phyloP scores from a whole-genome alignment of 805 yeast species.

The Candida coquimbonensis region DNA sequence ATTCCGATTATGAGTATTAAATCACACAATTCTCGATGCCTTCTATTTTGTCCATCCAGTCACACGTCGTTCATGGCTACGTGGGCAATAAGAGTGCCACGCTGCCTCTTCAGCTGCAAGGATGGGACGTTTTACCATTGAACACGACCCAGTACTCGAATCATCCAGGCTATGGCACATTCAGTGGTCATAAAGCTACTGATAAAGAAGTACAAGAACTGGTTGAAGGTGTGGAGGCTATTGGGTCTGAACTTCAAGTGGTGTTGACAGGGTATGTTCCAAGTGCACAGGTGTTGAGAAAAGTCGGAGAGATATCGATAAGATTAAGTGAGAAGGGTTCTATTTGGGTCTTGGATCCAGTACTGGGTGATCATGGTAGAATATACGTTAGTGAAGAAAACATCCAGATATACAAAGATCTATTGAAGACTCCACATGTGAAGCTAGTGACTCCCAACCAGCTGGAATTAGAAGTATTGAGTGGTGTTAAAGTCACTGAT shows the following conservation, averaged over 20 bases:
- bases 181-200: constrained; percentile 49
- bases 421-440: constrained; percentile 38
- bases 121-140: constrained; percentile 90
- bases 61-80: constrained; percentile 93
- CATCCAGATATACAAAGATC: constrained; percentile 42
- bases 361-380: constrained; percentile 83
- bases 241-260: constrained; percentile 43
- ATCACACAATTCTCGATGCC: neutral
- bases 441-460: constrained; percentile 65
- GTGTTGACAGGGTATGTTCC: constrained; percentile 80
- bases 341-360: constrained; percentile 79
- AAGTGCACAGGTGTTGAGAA: constrained; percentile 44
- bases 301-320: constrained; percentile 38
- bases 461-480: constrained; percentile 60
- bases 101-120: constrained; percentile 77
- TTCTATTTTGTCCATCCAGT: constrained; percentile 53
- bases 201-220: constrained; percentile 42
- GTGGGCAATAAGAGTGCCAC: constrained; percentile 92
- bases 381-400: constrained; percentile 63
- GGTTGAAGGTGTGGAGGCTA: constrained; percentile 46
- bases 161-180: constrained; percentile 81
- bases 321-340: constrained; percentile 16
- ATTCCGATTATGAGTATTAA: neutral
- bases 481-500: constrained; percentile 36
- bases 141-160: constrained; percentile 87